Base-by-base conservation (phyloP, 495 filamentous ascomycete species). In the Aspergillus bertholletiae region DNA sequence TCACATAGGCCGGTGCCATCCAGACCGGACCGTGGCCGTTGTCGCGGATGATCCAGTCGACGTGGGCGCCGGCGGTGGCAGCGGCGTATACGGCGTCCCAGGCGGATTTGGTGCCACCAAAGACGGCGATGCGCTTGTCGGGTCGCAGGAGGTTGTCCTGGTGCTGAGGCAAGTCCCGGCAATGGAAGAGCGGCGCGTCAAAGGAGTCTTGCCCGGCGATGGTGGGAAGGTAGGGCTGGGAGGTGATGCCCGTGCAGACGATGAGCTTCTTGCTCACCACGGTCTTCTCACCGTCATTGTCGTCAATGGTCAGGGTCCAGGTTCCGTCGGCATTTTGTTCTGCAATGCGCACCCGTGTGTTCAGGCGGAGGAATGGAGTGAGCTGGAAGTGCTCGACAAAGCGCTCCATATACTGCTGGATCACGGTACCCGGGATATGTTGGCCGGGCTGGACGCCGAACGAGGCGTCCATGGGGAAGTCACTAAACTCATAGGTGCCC, bases 1-100 rank as follows among this genome's bases (percentile, higher is more conserved):
- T 83, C n/a, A 87, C 74, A 41, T 80, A 77, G 7, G 85, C 69
- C 2, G 85, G 85, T 3, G 81, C 72, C 80, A 93, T 89, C 81
- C 86, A 92, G 9, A 61, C 61, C 0, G 88, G 86, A 0, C 89
- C 90, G 64, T 88, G 84, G 3, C 90, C 90, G 7, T 79, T 86
- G 32, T 84, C 81, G 53, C 92, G 80, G 55, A 96, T 91, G 24
- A 96, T 73, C 89, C 84, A 90, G 56, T 90, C 77, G 2, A 96
- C 87, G 27, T 82, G 70, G 46, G 86, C 74, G 2, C 87, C 89
- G 1, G 77, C 72, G 0, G 79, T 75, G 1, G 83, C 86, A 60
- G 84, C 87, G 3, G 79, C 74, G 59, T 91, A 91, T 0, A 83
- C 89, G 2, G 83, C 82, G 74, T 95, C 91, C 77, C 82, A 91